Base-by-base conservation (phyloP, 2,329 filamentous ascomycete genomes). In the Claviceps humidiphila region DNA sequence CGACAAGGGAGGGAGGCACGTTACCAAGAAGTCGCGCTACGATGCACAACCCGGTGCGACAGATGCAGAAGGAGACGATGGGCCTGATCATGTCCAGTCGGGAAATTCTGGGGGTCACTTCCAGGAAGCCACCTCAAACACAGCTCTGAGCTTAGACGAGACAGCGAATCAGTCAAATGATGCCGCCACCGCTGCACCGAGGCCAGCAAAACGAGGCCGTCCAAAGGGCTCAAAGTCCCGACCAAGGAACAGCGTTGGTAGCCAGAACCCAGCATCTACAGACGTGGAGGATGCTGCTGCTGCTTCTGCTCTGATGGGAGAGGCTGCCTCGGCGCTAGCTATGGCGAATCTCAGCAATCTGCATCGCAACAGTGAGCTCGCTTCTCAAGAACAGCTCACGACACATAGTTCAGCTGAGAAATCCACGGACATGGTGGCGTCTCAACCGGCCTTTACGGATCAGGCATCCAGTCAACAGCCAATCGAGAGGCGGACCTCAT, bases 201-300 rank as follows among this genome's bases (percentile, higher is more conserved):
- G 17, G 57, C 58, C 11, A 66, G 62, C 50, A 30, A 68, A 66
- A 51, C 62, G 63, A 54, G 66, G 69, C 8, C 66, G 72, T 41
- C 69, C 75, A 1, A 77, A 72, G 52, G 73, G 73, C 0, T 72
- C 73, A 14, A 74, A 69, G 55, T 73, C 70, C 51, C 69, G 71
- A 34, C 61, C 64, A 16, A 73, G 66, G 52, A 56, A 63, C 7
- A 56, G 38, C 30, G 22, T 11, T 4, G 26, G 5, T 16, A 43
- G 47, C 24, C n/a, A 34, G 24, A 47, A 47, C 26, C 26, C 26
- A 46, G 26, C 34, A 26, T 24, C 47, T 30, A 24, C 41, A 26
- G 14, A 5, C n/a, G 6, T 8, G 14, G 30, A 4, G 4, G 30
- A 46, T 4, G 30, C n/a, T 34, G 8, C 11, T 8, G 7, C 51